A percentile compares a stretch with the other conserved stretches of the same genome.
These are phyloP conservation scores for Colletotrichum musicola DNA, from an alignment of 2,329 filamentous ascomycete species.

Conservation along the genomic window DNA sequence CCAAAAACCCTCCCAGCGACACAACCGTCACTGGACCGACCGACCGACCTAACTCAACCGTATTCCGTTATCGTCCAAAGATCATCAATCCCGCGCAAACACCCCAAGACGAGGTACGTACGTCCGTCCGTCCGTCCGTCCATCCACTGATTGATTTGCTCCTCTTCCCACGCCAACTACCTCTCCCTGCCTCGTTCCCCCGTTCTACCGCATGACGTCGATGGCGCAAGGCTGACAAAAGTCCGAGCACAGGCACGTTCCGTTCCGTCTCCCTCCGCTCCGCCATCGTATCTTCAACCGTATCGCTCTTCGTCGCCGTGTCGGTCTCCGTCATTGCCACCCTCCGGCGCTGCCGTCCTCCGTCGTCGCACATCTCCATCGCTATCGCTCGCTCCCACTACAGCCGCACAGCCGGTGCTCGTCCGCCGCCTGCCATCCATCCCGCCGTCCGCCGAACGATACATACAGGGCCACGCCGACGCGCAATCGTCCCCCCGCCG, in stretches of 20 bases:
- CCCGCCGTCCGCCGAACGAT: no score
- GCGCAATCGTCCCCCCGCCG: background rate
- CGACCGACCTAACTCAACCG: background rate
- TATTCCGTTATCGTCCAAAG: background rate
- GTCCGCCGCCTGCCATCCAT: background rate
- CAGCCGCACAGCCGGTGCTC: background rate
- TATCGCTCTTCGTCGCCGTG: no score
- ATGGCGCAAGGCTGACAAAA: constrained; percentile 35
- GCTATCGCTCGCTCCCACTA: background rate
- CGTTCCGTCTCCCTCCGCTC: constrained; percentile 33
- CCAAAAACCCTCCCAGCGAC: constrained; percentile 5
- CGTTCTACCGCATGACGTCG: constrained; percentile 28
- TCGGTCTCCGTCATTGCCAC: background rate
- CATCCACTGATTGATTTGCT: background rate
- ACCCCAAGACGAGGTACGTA: no score
- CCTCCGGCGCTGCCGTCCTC: constrained; percentile 3
- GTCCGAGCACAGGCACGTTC: constrained; percentile 21
- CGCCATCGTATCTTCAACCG: no score
- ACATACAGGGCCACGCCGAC: no score
- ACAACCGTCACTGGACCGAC: background rate
- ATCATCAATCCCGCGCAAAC: background rate
- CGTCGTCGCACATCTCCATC: no score
- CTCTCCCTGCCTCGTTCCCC: background rate
- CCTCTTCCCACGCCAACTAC: background rate
- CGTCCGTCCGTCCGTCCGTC: no score